These are phyloP conservation scores for Aspergillus chevalieri DNA, from an alignment of 2,329 filamentous ascomycete species.

Conservation along the genomic window DNA sequence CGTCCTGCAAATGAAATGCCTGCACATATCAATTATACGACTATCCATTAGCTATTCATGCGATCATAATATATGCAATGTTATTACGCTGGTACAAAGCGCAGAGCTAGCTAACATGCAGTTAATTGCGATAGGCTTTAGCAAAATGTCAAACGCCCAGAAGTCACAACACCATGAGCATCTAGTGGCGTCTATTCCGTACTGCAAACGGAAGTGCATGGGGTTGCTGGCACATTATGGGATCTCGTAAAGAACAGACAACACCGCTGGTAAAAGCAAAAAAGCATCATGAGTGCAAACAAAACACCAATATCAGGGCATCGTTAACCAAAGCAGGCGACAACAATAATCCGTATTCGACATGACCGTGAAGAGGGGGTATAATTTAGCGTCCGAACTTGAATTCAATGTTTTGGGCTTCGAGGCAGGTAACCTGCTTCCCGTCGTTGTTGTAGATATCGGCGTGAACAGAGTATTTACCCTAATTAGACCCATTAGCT, in stretches of 20 bases:
- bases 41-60: too few species aligned
- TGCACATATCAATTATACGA: too few species aligned
- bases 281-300: constrained; percentile 1
- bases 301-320: constrained; percentile 2
- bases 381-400: constrained; percentile 6
- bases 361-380: not conserved
- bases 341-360: not conserved
- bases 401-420: constrained; percentile 48
- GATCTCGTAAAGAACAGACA: not conserved
- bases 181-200: not conserved
- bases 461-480: constrained; percentile 81
- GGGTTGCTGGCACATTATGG: not conserved
- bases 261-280: constrained; percentile 1
- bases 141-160: not conserved
- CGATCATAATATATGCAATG: too few species aligned
- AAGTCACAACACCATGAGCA: not conserved
- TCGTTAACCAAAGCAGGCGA: not conserved
- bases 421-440: constrained; percentile 77
- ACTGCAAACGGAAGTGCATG: not conserved
- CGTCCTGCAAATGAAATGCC: too few species aligned
- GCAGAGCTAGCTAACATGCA: too few species aligned
- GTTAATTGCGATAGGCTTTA: too few species aligned
- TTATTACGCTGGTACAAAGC: too few species aligned
- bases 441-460: constrained; percentile 72
- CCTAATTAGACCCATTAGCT: constrained; percentile 47